A percentile compares a stretch with the other conserved stretches of the same genome.
Evolutionary conservation across 495 filamentous ascomycete species (phyloP).

Genomic region (Extremus antarcticus): DNA sequence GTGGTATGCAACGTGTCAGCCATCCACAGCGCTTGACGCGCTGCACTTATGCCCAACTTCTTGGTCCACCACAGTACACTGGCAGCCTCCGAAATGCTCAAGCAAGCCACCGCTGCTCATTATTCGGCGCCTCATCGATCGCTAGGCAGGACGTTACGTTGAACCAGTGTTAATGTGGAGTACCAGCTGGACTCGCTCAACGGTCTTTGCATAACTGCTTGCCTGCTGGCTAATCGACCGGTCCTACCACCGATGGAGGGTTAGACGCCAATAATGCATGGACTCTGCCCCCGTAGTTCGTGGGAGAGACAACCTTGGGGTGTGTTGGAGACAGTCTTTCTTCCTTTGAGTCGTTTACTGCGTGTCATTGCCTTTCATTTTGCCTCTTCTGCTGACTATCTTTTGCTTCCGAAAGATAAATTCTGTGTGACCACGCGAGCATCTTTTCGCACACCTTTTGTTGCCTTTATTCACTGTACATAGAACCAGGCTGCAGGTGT

Average conservation of each 20-base stretch:
- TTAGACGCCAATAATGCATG: background rate
- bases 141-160: slow-evolving; percentile 1
- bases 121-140: background rate
- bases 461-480: no score
- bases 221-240: background rate
- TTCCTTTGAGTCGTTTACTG: background rate
- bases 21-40: no score
- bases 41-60: no score
- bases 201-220: no score
- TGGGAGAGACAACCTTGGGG: background rate
- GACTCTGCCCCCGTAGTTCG: background rate
- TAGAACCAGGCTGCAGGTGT: no score
- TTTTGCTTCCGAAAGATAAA: background rate
- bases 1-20: no score
- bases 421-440: background rate
- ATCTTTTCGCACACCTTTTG: background rate
- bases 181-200: no score
- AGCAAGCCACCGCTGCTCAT: no score
- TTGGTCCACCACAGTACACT: no score
- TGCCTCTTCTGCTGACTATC: background rate
- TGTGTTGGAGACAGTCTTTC: background rate
- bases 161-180: background rate
- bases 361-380: no score
- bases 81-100: no score
- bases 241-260: background rate